Evolutionary conservation across 768 basidiomycete genomes (phyloP).

Genomic region (Amanita inopinata): DNA sequence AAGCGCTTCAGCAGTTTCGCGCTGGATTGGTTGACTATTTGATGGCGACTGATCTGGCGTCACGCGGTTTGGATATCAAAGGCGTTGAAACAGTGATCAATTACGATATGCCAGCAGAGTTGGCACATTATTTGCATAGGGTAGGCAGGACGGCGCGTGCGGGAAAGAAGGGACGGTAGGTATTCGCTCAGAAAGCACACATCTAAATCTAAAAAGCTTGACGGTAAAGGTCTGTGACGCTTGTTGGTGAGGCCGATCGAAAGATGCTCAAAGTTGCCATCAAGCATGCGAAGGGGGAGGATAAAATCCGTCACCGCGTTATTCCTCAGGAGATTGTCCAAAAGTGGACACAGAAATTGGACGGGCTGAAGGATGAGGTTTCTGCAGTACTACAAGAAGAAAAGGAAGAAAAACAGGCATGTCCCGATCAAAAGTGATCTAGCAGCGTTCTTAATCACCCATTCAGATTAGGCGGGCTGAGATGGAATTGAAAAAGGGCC

Average conservation of each 20-base stretch:
- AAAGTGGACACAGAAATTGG: constrained; percentile 63
- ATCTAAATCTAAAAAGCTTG: constrained; percentile 8
- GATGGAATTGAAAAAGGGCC: constrained; percentile 91
- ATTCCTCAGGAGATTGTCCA: constrained; percentile 67
- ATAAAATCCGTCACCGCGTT: constrained; percentile 83
- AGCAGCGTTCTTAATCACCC: not conserved
- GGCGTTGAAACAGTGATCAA: constrained; percentile 97
- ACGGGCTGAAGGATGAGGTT: constrained; percentile 67
- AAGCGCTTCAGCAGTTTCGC: constrained; percentile 78
- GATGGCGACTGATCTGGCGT: constrained; percentile 94
- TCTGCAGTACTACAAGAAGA: constrained; percentile 79
- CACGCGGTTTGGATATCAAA: constrained; percentile 94
- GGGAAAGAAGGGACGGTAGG: constrained; percentile 83
- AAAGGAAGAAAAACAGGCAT: constrained; percentile 87
- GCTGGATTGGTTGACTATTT: constrained; percentile 84
- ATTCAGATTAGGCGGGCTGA: constrained; percentile 77
- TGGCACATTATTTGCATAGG: constrained; percentile 92
- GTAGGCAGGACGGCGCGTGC: constrained; percentile 97
- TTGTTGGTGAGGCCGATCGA: constrained; percentile 93
- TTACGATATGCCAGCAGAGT: constrained; percentile 93
- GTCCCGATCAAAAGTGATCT: not conserved
- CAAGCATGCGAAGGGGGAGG: constrained; percentile 71
- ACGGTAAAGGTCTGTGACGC: constrained; percentile 68
- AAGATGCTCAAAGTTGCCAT: constrained; percentile 95
- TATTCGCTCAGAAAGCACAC: too few relatives aligned